Percentiles rank a stretch among this genome's conserved stretches.
These are phyloP conservation scores for Thalassiosira ordinaria DNA, from an alignment of 352 stramenopile species.

Conservation along the genomic window DNA sequence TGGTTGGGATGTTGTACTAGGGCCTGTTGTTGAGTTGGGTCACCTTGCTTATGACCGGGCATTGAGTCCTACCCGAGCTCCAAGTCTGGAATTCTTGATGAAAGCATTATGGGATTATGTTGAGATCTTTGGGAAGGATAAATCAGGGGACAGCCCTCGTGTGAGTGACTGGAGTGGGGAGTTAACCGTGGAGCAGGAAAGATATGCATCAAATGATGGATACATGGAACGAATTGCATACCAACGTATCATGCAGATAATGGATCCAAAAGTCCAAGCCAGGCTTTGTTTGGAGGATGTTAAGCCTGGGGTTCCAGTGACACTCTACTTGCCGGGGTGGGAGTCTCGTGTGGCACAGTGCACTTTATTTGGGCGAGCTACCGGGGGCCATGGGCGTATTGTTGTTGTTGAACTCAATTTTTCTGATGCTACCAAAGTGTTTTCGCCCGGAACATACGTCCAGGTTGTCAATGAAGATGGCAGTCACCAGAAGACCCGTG, in stretches of 20 bases:
- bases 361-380: background rate
- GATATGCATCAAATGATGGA: conserved; percentile 15
- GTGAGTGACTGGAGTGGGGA: background rate
- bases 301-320: background rate
- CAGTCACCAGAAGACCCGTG: too few species aligned
- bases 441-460: background rate
- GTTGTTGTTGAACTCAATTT: background rate
- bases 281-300: background rate
- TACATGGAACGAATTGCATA: conserved; percentile 18
- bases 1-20: conserved; percentile 10
- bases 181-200: background rate
- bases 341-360: conserved; percentile 14
- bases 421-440: background rate
- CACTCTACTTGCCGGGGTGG: conserved; percentile 4
- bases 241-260: conserved; percentile 3
- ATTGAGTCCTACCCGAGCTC: background rate
- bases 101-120: conserved; percentile 7
- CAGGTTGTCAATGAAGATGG: conserved; percentile 3
- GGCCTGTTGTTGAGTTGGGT: conserved; percentile 11
- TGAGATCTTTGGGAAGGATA: conserved; percentile 23
- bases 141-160: conserved; percentile 2
- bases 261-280: conserved; percentile 25
- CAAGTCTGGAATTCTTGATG: conserved; percentile 1
- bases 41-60: conserved; percentile 4
- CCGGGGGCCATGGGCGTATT: background rate